Evolutionary conservation across 352 stramenopile species (phyloP).

Genomic region (Phytophthora ohioensis): DNA sequence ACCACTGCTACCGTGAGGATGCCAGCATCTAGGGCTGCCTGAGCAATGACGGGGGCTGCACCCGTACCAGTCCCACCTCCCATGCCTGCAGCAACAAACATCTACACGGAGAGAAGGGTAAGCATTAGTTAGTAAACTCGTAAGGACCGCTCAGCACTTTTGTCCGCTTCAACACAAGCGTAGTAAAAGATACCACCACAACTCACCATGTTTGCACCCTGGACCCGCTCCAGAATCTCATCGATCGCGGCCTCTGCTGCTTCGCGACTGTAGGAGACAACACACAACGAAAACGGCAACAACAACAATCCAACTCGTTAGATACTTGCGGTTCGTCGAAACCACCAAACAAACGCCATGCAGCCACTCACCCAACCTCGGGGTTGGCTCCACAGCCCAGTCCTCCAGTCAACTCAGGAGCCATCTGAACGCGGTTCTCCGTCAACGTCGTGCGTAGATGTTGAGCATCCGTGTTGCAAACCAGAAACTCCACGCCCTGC

Average conservation of each 20-base stretch:
- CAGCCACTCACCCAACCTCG: slow-evolving; percentile 64
- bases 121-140: neutral
- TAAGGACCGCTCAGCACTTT: neutral
- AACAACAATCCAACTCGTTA: slow-evolving; percentile 1
- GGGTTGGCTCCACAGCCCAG: slow-evolving; percentile 86
- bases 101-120: slow-evolving; percentile 43
- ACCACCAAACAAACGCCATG: neutral
- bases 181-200: neutral
- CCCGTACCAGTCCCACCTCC: slow-evolving; percentile 85
- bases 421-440: slow-evolving; percentile 92
- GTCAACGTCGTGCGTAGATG: slow-evolving; percentile 91
- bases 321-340: neutral
- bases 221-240: slow-evolving; percentile 87
- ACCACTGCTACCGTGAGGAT: slow-evolving; percentile 89
- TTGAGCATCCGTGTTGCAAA: slow-evolving; percentile 94
- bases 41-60: slow-evolving; percentile 85
- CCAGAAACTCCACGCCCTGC: slow-evolving; percentile 88
- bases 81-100: slow-evolving; percentile 91
- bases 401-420: slow-evolving; percentile 84
- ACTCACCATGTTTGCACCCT: slow-evolving; percentile 87
- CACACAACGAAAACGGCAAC: neutral
- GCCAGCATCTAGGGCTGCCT: slow-evolving; percentile 81
- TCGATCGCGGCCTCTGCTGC: slow-evolving; percentile 81
- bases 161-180: neutral
- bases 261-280: slow-evolving; percentile 56